Evolutionary conservation across 352 stramenopile genomes (phyloP), one percentile per base, ranked within the genome.

Genomic region (Pythium myriotylum): DNA sequence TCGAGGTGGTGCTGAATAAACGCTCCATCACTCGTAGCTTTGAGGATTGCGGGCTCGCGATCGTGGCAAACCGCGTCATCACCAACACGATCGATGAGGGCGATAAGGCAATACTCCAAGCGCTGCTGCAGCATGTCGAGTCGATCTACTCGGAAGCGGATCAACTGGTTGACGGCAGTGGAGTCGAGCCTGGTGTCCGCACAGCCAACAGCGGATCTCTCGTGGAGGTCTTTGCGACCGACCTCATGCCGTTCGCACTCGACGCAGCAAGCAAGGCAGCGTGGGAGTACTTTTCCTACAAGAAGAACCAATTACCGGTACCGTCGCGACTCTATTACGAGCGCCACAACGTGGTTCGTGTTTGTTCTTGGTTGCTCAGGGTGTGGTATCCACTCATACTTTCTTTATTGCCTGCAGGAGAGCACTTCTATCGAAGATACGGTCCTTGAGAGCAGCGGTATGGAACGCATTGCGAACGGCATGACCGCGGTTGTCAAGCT

Each of bases 371-470:
- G n/a, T n/a, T n/a, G n/a, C n/a, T n/a, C n/a, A n/a, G n/a, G 13
- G 17, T n/a, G n/a, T n/a, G n/a, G n/a, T n/a, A n/a, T n/a, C n/a
- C n/a, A n/a, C 37, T 43, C 5, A 43, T 6, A 16, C 26, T 14
- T 54, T 5, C 0, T 24, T 42, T n/a, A n/a, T n/a, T n/a, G n/a
- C n/a, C n/a, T n/a, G 1, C n/a, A 57, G 33, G 50, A 57, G 12
- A 39, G 22, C 37, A 27, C 13, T 3, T 47, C 49, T 17, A 40
- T 50, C n/a, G 76, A 72, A 33, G 72, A 83, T 33, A 83, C 66
- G n/a, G 75, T 83, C 23, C 68, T 83, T 46, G 74, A 83, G 50
- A 66, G 65, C 9, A 78, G 75, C 32, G 70, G 68, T 13, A 77
- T 83, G 68, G 74, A 78, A 27, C 67, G 77, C 29, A 22, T 64